phyloP scores from a whole-genome alignment of 2,329 filamentous ascomycete species.

The Calonectria pseudoturangicola region DNA sequence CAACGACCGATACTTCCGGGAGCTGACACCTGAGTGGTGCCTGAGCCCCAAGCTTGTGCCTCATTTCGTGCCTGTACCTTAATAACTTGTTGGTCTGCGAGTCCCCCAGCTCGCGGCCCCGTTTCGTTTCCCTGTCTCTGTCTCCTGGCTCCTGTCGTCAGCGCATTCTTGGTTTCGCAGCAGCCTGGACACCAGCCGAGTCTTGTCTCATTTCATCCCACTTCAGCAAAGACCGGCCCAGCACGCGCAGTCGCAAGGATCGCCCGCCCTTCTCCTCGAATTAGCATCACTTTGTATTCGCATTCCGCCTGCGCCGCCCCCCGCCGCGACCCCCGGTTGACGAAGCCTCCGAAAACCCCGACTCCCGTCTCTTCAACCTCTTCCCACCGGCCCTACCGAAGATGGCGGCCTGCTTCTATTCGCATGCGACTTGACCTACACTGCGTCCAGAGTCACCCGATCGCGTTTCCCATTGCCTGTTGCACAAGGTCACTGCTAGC shows the following conservation, averaged over 20 bases:
- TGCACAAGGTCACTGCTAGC: slow-evolving; percentile 29
- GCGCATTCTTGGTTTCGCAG: slow-evolving; percentile 31
- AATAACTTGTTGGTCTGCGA: slow-evolving; percentile 19
- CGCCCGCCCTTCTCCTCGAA: slow-evolving; percentile 17
- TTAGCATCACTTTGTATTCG: slow-evolving; percentile 38
- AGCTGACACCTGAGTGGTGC: slow-evolving; percentile 42
- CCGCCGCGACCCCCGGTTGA: slow-evolving; percentile 36
- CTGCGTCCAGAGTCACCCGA: slow-evolving; percentile 41
- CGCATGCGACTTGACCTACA: slow-evolving; percentile 53
- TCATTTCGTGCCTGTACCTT: slow-evolving; percentile 36
- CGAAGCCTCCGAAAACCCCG: slow-evolving; percentile 39
- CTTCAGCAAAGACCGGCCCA: slow-evolving; percentile 38
- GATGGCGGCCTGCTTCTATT: slow-evolving; percentile 54
- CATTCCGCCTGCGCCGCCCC: slow-evolving; percentile 41
- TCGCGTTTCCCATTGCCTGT: slow-evolving; percentile 8
- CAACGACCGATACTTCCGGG: slow-evolving; percentile 55
- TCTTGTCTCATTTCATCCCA: slow-evolving; percentile 34
- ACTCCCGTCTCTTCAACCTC: slow-evolving; percentile 34
- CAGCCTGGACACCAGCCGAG: slow-evolving; percentile 37
- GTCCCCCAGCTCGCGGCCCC: slow-evolving; percentile 20
- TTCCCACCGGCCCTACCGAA: slow-evolving; percentile 54
- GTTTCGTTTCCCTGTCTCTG: slow-evolving; percentile 26
- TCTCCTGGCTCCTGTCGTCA: slow-evolving; percentile 40
- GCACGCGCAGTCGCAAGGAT: slow-evolving; percentile 40
- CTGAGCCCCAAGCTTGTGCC: slow-evolving; percentile 40